Evolutionary conservation across 2,329 filamentous ascomycete genomes (phyloP).

Genomic region (Cryphonectria nitschkei): DNA sequence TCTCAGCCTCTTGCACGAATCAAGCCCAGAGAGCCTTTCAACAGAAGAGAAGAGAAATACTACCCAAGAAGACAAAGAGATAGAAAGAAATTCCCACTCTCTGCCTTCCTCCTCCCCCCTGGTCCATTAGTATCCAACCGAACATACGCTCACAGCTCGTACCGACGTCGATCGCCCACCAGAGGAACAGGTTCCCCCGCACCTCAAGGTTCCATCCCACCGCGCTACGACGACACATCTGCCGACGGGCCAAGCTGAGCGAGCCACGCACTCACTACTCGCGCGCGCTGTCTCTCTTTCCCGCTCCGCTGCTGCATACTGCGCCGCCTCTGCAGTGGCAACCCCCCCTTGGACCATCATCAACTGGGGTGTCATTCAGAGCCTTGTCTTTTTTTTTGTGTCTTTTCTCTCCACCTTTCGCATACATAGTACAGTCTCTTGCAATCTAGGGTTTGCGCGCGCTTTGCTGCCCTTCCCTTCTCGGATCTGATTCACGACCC

Average conservation of each 20-base stretch:
- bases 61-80: background rate
- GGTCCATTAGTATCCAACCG: background rate
- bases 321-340: conserved; percentile 1
- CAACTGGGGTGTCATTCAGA: background rate
- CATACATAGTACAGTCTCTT: background rate
- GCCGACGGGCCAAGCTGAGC: background rate
- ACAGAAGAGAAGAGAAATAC: background rate
- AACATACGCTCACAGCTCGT: background rate
- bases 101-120: background rate
- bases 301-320: background rate
- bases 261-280: conserved; percentile 1
- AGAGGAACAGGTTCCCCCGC: background rate
- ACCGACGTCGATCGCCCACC: conserved; percentile 13
- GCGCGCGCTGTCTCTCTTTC: background rate
- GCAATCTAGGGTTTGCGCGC: background rate
- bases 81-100: background rate
- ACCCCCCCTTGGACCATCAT: background rate
- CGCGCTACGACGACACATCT: background rate
- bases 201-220: background rate
- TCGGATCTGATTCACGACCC: background rate
- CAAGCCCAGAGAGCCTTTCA: no score
- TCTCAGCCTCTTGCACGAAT: no score
- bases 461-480: background rate
- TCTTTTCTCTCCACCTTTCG: background rate
- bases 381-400: background rate